A percentile compares a stretch with the other conserved stretches of the same genome.
Conservation (phyloP, 78 protist species). For the Dictyostelium capitatum region DNA sequence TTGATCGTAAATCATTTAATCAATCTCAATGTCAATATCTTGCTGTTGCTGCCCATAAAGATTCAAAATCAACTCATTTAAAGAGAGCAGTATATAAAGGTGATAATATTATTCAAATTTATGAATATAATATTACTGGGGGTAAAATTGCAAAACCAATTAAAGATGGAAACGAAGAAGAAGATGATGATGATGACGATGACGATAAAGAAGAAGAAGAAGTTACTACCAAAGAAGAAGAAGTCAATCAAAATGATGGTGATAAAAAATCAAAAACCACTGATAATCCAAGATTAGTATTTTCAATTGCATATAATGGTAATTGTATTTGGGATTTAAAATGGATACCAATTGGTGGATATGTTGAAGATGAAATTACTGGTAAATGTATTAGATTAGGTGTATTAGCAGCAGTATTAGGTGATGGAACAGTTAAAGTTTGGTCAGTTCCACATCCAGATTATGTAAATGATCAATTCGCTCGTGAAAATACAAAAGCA, state of each 20-base stretch:
- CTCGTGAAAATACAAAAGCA: background rate
- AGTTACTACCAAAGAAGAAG: background rate
- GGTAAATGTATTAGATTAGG: slow-evolving; percentile 17
- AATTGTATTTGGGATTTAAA: slow-evolving; percentile 26
- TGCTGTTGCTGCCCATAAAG: slow-evolving; percentile 32
- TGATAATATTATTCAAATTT: slow-evolving; percentile 56
- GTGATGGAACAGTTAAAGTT: slow-evolving; percentile 55
- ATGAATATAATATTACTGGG: background rate
- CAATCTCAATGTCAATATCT: slow-evolving; percentile 16
- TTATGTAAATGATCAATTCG: background rate
- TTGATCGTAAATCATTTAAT: background rate
- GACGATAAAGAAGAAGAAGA: background rate
- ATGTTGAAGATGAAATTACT: background rate
- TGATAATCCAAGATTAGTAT: slow-evolving; percentile 13
- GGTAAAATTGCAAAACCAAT: background rate
- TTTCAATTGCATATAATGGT: slow-evolving; percentile 35
- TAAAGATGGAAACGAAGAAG: background rate
- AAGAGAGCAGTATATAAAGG: slow-evolving; percentile 14
- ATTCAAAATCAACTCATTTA: background rate
- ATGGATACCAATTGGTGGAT: slow-evolving; percentile 59
- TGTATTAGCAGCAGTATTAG: slow-evolving; percentile 53
- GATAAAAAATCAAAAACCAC: background rate
- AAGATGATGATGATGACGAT: background rate
- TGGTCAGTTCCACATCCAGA: slow-evolving; percentile 56
- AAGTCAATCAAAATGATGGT: background rate